Percentiles rank a stretch among this genome's conserved stretches.
Conservation (phyloP, 768 basidiomycete species). For the Pulveroboletus sp. region DNA sequence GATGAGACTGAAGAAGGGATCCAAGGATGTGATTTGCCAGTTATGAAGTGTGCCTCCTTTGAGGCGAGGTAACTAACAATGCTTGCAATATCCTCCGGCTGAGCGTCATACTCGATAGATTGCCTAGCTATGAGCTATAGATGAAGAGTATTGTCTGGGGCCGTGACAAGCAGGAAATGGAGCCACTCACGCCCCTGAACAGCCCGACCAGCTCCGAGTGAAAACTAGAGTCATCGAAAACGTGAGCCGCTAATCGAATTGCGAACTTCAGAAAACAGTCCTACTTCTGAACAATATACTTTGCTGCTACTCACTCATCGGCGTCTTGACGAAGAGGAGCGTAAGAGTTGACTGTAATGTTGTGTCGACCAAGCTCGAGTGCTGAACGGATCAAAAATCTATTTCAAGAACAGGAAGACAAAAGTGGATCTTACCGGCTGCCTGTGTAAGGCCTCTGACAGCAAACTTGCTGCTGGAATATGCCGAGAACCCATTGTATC, state of each 20-base stretch:
- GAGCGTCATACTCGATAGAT: conserved; percentile 15
- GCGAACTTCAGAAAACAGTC: background rate
- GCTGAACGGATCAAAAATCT: background rate
- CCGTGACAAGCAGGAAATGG: background rate
- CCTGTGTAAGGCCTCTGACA: conserved; percentile 36
- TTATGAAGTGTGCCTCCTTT: conserved; percentile 33
- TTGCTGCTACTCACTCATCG: conserved; percentile 21
- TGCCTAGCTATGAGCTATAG: background rate
- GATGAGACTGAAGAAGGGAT: background rate
- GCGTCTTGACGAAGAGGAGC: conserved; percentile 29
- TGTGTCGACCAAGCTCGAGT: conserved; percentile 27
- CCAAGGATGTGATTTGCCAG: conserved; percentile 18
- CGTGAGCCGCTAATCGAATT: background rate
- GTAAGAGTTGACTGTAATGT: conserved; percentile 37
- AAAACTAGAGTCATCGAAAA: background rate
- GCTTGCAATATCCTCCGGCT: conserved; percentile 31
- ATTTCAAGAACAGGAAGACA: background rate
- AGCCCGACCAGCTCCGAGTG: background rate
- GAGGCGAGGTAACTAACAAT: conserved; percentile 33
- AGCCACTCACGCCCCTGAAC: background rate
- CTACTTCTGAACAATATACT: background rate
- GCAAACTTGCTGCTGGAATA: conserved; percentile 39
- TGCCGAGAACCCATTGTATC: background rate
- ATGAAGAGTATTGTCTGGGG: too few relatives aligned
- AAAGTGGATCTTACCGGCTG: conserved; percentile 22